A percentile compares a stretch with the other conserved stretches of the same genome.
Evolutionary conservation across 495 filamentous ascomycete genomes (phyloP).

Genomic region (Lepidopterella palustris): DNA sequence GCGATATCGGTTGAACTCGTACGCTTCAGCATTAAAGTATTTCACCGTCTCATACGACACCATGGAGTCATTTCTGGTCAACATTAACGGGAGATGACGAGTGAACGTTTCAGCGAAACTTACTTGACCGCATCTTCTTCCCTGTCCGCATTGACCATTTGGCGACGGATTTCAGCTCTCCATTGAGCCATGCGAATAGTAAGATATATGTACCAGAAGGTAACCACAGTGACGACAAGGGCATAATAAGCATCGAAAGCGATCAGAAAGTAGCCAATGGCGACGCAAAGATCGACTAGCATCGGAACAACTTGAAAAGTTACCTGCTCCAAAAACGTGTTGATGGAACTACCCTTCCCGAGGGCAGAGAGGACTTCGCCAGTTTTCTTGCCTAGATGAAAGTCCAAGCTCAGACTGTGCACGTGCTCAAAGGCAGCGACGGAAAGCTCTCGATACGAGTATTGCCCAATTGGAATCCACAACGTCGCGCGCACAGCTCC

Average conservation of each 20-base stretch:
- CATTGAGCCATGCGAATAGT: slow-evolving; percentile 94
- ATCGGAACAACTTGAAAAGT: slow-evolving; percentile 95
- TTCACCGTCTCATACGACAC: slow-evolving; percentile 97
- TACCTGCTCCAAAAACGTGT: slow-evolving; percentile 90
- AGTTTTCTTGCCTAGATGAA: slow-evolving; percentile 93
- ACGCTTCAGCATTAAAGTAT: slow-evolving; percentile 95
- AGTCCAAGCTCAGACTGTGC: slow-evolving; percentile 88
- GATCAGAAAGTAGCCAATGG: slow-evolving; percentile 77
- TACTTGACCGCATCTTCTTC: slow-evolving; percentile 92
- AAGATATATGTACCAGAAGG: slow-evolving; percentile 93
- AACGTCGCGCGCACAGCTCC: slow-evolving; percentile 73
- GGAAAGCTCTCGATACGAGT: slow-evolving; percentile 90
- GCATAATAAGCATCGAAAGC: slow-evolving; percentile 83
- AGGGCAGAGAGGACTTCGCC: slow-evolving; percentile 91
- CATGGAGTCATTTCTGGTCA: slow-evolving; percentile 80
- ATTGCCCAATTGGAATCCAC: slow-evolving; percentile 95
- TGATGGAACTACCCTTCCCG: slow-evolving; percentile 93
- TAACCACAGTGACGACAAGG: slow-evolving; percentile 82
- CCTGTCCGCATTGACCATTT: slow-evolving; percentile 89
- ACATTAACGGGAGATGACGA: slow-evolving; percentile 4
- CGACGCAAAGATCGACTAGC: slow-evolving; percentile 82
- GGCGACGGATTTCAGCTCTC: slow-evolving; percentile 78
- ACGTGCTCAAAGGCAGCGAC: slow-evolving; percentile 96
- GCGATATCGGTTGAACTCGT: slow-evolving; percentile 84
- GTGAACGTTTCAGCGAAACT: slow-evolving; percentile 9